phyloP scores from a whole-genome alignment of 345 rosid species.

The Noccaea bulbosa region DNA sequence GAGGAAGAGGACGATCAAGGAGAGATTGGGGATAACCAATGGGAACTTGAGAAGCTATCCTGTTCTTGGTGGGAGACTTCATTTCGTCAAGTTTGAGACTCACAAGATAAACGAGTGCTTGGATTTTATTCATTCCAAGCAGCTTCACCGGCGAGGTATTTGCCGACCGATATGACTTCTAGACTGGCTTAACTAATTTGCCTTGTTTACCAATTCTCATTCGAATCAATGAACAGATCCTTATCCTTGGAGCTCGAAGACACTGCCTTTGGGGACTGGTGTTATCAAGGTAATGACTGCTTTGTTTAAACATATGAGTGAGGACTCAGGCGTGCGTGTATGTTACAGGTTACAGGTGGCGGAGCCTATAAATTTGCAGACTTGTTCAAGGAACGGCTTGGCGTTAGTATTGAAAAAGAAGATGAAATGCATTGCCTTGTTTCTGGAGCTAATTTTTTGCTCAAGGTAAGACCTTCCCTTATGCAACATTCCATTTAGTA shows the following conservation, averaged over 20 bases:
- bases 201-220: background rate
- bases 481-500: slow-evolving; percentile 21
- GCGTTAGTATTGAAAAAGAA: slow-evolving; percentile 94
- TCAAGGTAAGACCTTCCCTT: slow-evolving; percentile 59
- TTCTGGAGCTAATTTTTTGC: slow-evolving; percentile 97
- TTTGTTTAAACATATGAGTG: slow-evolving; percentile 27
- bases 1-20: slow-evolving; percentile 73
- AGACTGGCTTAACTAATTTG: no score
- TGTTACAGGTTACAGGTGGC: slow-evolving; percentile 92
- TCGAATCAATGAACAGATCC: slow-evolving; percentile 36
- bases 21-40: slow-evolving; percentile 75
- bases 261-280: slow-evolving; percentile 45
- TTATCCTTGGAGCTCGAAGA: slow-evolving; percentile 48
- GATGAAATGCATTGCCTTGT: slow-evolving; percentile 99
- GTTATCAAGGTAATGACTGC: slow-evolving; percentile 40
- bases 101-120: slow-evolving; percentile 86
- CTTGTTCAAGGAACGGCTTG: slow-evolving; percentile 93
- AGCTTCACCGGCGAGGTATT: slow-evolving; percentile 81
- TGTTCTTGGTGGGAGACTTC: slow-evolving; percentile 97
- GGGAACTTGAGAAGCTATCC: slow-evolving; percentile 90
- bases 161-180: no score
- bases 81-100: slow-evolving; percentile 95
- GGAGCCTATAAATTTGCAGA: slow-evolving; percentile 95
- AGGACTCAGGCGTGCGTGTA: background rate
- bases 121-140: slow-evolving; percentile 93